Evolutionary conservation across 2,329 filamentous ascomycete species (phyloP).

Genomic region (Fusarium verrucosum): DNA sequence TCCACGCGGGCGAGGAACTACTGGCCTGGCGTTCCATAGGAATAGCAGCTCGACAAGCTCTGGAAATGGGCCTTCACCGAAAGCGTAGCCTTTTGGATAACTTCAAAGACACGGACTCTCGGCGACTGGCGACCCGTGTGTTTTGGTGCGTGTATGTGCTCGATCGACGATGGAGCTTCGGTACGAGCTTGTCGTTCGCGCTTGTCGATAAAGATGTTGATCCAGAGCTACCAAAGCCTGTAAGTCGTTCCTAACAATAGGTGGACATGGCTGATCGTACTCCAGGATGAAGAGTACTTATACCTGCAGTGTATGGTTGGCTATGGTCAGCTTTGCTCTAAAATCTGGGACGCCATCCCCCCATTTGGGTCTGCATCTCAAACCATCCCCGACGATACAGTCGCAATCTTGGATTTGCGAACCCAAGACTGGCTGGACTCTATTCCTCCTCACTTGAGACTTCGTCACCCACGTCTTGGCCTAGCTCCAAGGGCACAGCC

Average conservation of each 20-base stretch:
- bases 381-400: slow-evolving; percentile 51
- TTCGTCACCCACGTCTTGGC: slow-evolving; percentile 52
- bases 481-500: slow-evolving; percentile 46
- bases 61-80: slow-evolving; percentile 60
- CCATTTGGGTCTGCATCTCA: slow-evolving; percentile 49
- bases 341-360: slow-evolving; percentile 57
- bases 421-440: slow-evolving; percentile 58
- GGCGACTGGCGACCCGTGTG: slow-evolving; percentile 49
- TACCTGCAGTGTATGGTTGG: slow-evolving; percentile 60
- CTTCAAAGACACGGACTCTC: slow-evolving; percentile 46
- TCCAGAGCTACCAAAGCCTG: slow-evolving; percentile 57
- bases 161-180: slow-evolving; percentile 62
- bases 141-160: slow-evolving; percentile 64
- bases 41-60: slow-evolving; percentile 55
- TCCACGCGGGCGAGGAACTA: slow-evolving; percentile 59
- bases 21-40: slow-evolving; percentile 60
- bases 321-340: slow-evolving; percentile 57
- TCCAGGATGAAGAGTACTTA: slow-evolving; percentile 46
- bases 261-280: background rate
- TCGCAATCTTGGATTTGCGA: slow-evolving; percentile 52
- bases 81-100: slow-evolving; percentile 55
- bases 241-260: background rate
- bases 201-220: slow-evolving; percentile 61
- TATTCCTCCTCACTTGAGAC: slow-evolving; percentile 53
- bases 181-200: slow-evolving; percentile 59